A percentile compares a stretch with the other conserved stretches of the same genome.
phyloP scores from a whole-genome alignment of 495 filamentous ascomycete genomes.

The Penicillium paradoxum region DNA sequence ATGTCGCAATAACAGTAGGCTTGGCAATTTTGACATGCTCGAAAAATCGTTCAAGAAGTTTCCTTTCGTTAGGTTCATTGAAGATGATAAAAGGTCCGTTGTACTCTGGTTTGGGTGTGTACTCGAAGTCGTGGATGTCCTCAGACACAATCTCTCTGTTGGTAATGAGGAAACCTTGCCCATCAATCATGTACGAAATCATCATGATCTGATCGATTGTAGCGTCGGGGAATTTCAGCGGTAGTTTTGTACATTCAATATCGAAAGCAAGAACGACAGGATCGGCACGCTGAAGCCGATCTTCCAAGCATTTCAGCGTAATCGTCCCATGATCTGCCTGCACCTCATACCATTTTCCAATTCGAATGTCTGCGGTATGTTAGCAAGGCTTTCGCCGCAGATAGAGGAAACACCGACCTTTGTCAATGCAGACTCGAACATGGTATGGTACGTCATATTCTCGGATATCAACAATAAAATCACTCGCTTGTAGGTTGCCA shows the following conservation, averaged over 20 bases:
- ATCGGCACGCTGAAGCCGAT: slow-evolving; percentile 81
- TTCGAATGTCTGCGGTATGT: slow-evolving; percentile 67
- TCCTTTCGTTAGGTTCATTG: slow-evolving; percentile 94
- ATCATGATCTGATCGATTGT: slow-evolving; percentile 98
- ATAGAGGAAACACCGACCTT: slow-evolving; percentile 49
- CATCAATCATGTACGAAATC: slow-evolving; percentile 99
- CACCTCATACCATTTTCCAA: slow-evolving; percentile 96
- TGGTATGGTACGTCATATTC: slow-evolving; percentile 99
- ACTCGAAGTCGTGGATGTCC: slow-evolving; percentile 97
- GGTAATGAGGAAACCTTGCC: slow-evolving; percentile 95
- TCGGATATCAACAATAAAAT: slow-evolving; percentile 97
- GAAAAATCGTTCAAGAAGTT: slow-evolving; percentile 85
- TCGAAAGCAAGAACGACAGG: slow-evolving; percentile 96
- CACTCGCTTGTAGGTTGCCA: slow-evolving; percentile 81
- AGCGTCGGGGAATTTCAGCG: slow-evolving; percentile 96
- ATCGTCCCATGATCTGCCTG: slow-evolving; percentile 88
- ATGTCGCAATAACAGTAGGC: slow-evolving; percentile 95
- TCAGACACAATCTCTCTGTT: slow-evolving; percentile 98
- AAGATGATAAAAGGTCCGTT: slow-evolving; percentile 93
- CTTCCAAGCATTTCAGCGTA: slow-evolving; percentile 77
- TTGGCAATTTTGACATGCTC: slow-evolving; percentile 90
- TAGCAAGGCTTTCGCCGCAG: slow-evolving; percentile 6
- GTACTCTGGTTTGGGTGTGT: slow-evolving; percentile 95
- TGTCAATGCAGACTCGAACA: slow-evolving; percentile 95
- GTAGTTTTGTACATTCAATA: slow-evolving; percentile 96